Conservation (phyloP, 1,139 yeast genomes). For the Lizanozyma gosingica region DNA sequence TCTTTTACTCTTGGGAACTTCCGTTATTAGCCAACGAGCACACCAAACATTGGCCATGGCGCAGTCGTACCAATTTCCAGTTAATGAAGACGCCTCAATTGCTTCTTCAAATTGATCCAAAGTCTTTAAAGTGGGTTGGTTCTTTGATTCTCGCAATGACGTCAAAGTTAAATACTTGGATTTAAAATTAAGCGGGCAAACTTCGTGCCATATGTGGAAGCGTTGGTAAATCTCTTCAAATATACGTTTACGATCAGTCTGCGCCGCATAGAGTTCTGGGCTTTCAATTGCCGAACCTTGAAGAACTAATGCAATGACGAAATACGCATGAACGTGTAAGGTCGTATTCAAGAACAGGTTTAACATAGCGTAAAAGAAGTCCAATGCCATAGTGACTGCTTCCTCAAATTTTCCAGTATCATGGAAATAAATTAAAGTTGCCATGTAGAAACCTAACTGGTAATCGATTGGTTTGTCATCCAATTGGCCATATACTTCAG, state of each 20-base stretch:
- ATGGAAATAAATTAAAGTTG: not conserved
- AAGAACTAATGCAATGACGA: not conserved
- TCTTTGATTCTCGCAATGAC: conserved; percentile 19
- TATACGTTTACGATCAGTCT: conserved; percentile 2
- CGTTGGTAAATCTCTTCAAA: conserved; percentile 9
- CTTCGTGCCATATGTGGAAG: conserved; percentile 24
- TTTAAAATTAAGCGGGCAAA: conserved; percentile 27
- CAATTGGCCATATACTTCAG: not conserved
- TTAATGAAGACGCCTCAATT: conserved; percentile 24
- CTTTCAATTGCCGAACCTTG: not conserved
- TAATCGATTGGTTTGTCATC: not conserved
- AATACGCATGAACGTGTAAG: not conserved
- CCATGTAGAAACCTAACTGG: not conserved
- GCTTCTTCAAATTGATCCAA: conserved; percentile 42
- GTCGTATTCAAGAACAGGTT: not conserved
- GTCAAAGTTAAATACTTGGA: conserved; percentile 25
- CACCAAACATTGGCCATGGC: conserved; percentile 38
- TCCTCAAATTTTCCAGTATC: not conserved
- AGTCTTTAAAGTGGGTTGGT: conserved; percentile 24
- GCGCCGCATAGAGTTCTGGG: not conserved
- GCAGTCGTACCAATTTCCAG: conserved; percentile 27
- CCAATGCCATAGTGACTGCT: not conserved
- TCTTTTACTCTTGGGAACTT: not conserved
- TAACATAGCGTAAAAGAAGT: not conserved
- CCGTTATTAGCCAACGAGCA: conserved; percentile 34